These are phyloP conservation scores for Capsella bursapastoris DNA, from an alignment of 345 rosid species.

Conservation along the genomic window DNA sequence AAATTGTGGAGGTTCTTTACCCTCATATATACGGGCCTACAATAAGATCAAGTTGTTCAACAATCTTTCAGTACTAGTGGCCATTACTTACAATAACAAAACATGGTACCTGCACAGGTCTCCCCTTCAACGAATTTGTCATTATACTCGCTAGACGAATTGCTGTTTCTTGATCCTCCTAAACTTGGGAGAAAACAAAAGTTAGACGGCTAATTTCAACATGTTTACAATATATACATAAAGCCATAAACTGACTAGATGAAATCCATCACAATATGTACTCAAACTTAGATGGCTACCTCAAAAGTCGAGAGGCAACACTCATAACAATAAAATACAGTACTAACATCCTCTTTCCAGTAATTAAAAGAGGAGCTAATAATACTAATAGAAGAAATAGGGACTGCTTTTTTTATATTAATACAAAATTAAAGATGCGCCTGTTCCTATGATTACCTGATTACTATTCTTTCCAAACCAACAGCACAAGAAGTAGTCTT, in stretches of 20 bases:
- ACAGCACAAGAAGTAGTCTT: constrained; percentile 86
- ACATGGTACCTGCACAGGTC: constrained; percentile 84
- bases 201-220: constrained; percentile 16
- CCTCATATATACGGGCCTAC: constrained; percentile 89
- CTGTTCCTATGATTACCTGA: constrained; percentile 61
- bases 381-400: background rate
- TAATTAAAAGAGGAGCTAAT: constrained; percentile 7
- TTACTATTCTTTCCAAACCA: constrained; percentile 93
- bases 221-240: constrained; percentile 20
- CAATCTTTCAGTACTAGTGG: background rate
- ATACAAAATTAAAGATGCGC: constrained; percentile 25
- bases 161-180: constrained; percentile 93
- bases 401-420: background rate
- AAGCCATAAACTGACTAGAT: background rate
- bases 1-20: constrained; percentile 96
- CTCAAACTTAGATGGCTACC: constrained; percentile 23
- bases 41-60: constrained; percentile 40
- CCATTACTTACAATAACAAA: constrained; percentile 20
- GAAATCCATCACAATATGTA: constrained; percentile 14
- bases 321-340: constrained; percentile 1
- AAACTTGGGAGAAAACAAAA: constrained; percentile 33
- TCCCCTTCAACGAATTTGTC: constrained; percentile 87
- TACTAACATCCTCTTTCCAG: constrained; percentile 13
- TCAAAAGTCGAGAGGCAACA: background rate
- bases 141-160: constrained; percentile 70